Base-by-base conservation (phyloP, 1,139 yeast species). In the Magnusiomyces tetraspermus region DNA sequence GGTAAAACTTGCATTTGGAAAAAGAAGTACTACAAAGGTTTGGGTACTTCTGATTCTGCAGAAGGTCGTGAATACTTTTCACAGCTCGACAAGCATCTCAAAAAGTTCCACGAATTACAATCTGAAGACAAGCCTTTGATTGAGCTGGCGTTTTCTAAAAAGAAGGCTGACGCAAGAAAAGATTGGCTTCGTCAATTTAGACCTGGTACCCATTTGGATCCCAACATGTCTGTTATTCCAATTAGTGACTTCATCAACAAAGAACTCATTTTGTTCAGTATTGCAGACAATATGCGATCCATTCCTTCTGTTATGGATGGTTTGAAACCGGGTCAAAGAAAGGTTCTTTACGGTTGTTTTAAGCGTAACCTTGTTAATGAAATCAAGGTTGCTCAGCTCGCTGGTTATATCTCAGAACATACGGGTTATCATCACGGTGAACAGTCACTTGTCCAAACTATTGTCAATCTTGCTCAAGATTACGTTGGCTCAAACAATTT, bases 351-450 rank as follows among this genome's bases (percentile, higher is more conserved):
- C 68, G 96, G 95, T 53, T 85, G 92, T 64, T 86, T 90, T 69
- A 86, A 86, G 67, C 82, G 89, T 67, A 88, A 88, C 61, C 73
- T 88, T 60, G 78, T 71, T 52, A 73, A 76, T 44, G 97, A 92
- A 70, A 81, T 88, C 61, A 90, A 90, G 65, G 97, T 94, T 43
- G 88, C 94, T 8, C 95, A 86, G 66, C 76, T 94, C 59, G 94
- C 87, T 24, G 97, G 97, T 63, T 87, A 86, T 63, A 87, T 90
- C 37, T 79, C 92, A 31, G 96, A 85, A 67, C 83, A 85, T 56
- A 87, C 97, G 0, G 95, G 90, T 1, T 94, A 94, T 65, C 98
- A 94, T 64, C 98, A 94, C 67, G 98, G 97, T 70, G 97, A 92
- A 63, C 81, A 76, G 51, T 83, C 97, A 1, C 75, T 94, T 59